Conservation (phyloP, 2,329 filamentous ascomycete genomes). For the Aspergillus pseudoviridinutans region DNA sequence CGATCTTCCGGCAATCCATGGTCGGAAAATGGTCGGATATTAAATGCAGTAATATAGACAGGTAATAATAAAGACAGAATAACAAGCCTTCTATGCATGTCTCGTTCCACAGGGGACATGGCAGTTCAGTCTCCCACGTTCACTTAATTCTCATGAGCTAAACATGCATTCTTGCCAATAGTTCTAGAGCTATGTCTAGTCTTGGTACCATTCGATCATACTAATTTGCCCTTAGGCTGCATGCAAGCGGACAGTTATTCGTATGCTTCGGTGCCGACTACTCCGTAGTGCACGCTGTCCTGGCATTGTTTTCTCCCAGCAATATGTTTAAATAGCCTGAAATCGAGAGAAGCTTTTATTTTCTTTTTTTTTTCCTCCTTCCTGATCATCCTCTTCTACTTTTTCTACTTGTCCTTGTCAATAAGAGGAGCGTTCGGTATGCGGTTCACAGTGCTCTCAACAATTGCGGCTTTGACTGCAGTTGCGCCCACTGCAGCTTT, state of each 20-base stretch:
- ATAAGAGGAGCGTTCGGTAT: not conserved
- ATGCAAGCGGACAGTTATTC: not conserved
- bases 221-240: not conserved
- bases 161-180: not conserved
- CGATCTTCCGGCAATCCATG: too few species aligned
- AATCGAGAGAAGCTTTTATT: not conserved
- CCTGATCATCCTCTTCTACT: not conserved
- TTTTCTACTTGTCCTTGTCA: not conserved
- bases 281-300: not conserved
- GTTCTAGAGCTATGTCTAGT: not conserved
- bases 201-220: not conserved
- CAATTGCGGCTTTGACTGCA: constrained; percentile 3
- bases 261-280: not conserved
- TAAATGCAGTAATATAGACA: too few species aligned
- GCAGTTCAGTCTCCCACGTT: too few species aligned
- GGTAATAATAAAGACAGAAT: too few species aligned
- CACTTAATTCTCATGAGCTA: not conserved
- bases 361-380: not conserved
- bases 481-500: constrained; percentile 1
- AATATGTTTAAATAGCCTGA: not conserved
- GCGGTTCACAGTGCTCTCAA: not conserved
- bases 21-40: too few species aligned
- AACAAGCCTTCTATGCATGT: too few species aligned
- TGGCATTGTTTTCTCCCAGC: not conserved
- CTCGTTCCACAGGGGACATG: too few species aligned